phyloP scores from a whole-genome alignment of 1,139 yeast species.

The Casaregolazyma suthepensis region DNA sequence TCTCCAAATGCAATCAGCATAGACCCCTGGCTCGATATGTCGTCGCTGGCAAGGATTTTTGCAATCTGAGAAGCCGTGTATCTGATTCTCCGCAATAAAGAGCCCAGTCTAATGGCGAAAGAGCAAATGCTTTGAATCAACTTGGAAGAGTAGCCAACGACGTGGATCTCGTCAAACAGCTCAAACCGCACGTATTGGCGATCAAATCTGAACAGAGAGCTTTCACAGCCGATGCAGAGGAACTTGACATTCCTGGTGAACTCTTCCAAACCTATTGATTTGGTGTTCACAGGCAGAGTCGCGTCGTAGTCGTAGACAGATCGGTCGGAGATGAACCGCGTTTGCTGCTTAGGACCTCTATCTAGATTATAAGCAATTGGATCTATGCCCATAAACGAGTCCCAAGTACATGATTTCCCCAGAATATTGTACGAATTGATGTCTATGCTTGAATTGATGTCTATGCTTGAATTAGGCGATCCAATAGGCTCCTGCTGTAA shows the following conservation, averaged over 20 bases:
- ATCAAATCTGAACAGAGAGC: slow-evolving; percentile 18
- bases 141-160: slow-evolving; percentile 19
- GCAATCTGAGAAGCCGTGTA: slow-evolving; percentile 20
- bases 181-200: slow-evolving; percentile 15
- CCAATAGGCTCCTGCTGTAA: not conserved
- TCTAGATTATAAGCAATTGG: not conserved
- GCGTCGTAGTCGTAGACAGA: slow-evolving; percentile 7
- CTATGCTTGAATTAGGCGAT: not conserved
- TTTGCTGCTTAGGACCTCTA: slow-evolving; percentile 3
- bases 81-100: slow-evolving; percentile 23
- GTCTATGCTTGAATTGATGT: not conserved
- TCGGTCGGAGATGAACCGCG: slow-evolving; percentile 10
- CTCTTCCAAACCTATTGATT: slow-evolving; percentile 4
- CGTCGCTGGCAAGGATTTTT: slow-evolving; percentile 3
- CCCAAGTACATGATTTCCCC: slow-evolving; percentile 16
- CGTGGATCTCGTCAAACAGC: slow-evolving; percentile 12
- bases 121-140: slow-evolving; percentile 16
- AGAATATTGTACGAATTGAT: not conserved
- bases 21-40: slow-evolving; percentile 15
- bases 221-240: slow-evolving; percentile 20
- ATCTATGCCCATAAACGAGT: slow-evolving; percentile 9
- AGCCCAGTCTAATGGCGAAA: slow-evolving; percentile 23
- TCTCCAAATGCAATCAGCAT: slow-evolving; percentile 27
- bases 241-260: slow-evolving; percentile 16
- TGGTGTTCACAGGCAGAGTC: not conserved